Conservation (phyloP, 2,329 filamentous ascomycete genomes). For the Zelopaecilomyces penicillatus region DNA sequence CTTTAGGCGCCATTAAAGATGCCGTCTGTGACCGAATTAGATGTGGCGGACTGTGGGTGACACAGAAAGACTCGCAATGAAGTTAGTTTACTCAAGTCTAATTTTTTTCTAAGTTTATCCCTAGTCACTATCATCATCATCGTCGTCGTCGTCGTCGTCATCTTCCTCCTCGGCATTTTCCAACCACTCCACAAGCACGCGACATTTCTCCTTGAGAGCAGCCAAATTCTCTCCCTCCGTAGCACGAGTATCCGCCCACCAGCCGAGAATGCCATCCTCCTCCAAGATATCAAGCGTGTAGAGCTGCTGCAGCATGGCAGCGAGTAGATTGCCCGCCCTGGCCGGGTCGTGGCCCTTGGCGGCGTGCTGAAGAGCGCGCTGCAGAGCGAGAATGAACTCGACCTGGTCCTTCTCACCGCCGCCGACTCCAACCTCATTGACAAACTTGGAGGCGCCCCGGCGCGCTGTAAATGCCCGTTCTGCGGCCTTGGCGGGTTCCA, state of each 20-base stretch:
- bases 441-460: slow-evolving; percentile 45
- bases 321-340: slow-evolving; percentile 54
- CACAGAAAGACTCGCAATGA: too few species aligned
- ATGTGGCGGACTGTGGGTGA: too few species aligned
- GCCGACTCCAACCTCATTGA: slow-evolving; percentile 52
- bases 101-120: too few species aligned
- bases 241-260: slow-evolving; percentile 74
- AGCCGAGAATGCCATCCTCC: slow-evolving; percentile 78
- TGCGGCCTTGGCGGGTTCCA: slow-evolving; percentile 58
- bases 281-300: slow-evolving; percentile 80
- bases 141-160: slow-evolving; percentile 49
- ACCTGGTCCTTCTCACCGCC: slow-evolving; percentile 70
- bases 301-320: slow-evolving; percentile 73
- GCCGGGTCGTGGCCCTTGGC: slow-evolving; percentile 46
- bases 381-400: slow-evolving; percentile 74
- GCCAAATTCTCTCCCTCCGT: slow-evolving; percentile 59
- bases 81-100: too few species aligned
- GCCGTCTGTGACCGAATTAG: too few species aligned
- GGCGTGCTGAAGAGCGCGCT: slow-evolving; percentile 63
- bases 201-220: slow-evolving; percentile 63
- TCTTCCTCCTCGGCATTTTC: slow-evolving; percentile 69
- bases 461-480: slow-evolving; percentile 49
- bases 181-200: slow-evolving; percentile 75
- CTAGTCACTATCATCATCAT: neutral
- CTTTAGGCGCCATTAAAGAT: too few species aligned